Percentiles rank a stretch among this genome's conserved stretches.
Evolutionary conservation across 805 yeast genomes (phyloP).

Genomic region (Yarrowia sp.): DNA sequence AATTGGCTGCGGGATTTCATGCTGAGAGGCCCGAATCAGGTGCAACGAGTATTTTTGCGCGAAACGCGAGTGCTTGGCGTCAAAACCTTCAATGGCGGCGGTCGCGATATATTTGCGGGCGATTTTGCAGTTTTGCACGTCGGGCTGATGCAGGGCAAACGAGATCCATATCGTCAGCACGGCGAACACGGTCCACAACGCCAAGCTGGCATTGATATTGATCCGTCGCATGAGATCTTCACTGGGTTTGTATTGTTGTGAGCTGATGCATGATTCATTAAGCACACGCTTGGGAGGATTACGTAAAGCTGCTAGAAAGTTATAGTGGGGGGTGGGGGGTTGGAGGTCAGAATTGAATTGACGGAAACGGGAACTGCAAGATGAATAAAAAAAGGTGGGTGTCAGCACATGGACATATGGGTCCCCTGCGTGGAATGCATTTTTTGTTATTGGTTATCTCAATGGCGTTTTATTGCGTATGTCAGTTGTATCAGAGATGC

Average conservation of each 20-base stretch:
- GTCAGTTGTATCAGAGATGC: too few species aligned
- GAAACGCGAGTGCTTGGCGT: constrained; percentile 54
- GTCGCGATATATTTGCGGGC: constrained; percentile 33
- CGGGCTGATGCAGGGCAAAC: constrained; percentile 5
- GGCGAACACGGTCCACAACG: constrained; percentile 23
- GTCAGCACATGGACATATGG: too few species aligned
- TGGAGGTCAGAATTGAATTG: too few species aligned
- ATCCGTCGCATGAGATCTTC: constrained; percentile 8
- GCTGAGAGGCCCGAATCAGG: constrained; percentile 69
- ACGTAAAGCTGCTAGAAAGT: neutral
- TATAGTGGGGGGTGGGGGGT: too few species aligned
- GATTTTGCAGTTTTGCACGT: constrained; percentile 30
- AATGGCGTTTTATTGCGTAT: too few species aligned
- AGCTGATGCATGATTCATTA: too few species aligned
- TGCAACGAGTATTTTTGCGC: constrained; percentile 82
- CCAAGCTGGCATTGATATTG: constrained; percentile 16
- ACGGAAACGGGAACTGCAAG: too few species aligned
- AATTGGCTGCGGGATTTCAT: constrained; percentile 26
- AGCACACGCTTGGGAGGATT: constrained; percentile 20
- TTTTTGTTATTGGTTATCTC: too few species aligned
- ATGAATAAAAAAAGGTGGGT: too few species aligned
- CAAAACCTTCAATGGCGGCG: constrained; percentile 31
- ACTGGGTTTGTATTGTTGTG: too few species aligned
- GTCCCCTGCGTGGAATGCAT: too few species aligned
- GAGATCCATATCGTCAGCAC: constrained; percentile 17